Conservation (phyloP, 176 grass and related monocot genomes). For the Neostapfia colusana region DNA sequence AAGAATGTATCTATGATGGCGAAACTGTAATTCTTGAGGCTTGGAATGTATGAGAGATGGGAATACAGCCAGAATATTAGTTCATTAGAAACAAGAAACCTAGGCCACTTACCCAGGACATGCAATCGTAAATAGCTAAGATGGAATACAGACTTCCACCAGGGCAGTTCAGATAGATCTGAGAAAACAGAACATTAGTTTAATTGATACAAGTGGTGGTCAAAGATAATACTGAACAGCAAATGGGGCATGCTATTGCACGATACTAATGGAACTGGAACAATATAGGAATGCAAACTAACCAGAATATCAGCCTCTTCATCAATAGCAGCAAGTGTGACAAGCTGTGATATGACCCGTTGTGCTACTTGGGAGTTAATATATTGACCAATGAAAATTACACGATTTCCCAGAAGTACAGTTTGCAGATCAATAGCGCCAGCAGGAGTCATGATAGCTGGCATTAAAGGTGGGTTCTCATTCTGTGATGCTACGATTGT, state of each 20-base stretch:
- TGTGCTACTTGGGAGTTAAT: conserved; percentile 92
- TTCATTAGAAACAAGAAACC: conserved; percentile 9
- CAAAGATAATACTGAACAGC: conserved; percentile 14
- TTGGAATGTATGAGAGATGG: conserved; percentile 12
- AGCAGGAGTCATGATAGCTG: conserved; percentile 64
- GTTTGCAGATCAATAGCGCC: conserved; percentile 78
- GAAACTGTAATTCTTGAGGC: conserved; percentile 28
- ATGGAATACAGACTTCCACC: conserved; percentile 91
- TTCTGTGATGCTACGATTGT: conserved; percentile 53
- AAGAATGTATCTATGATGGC: background rate
- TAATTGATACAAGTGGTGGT: conserved; percentile 23
- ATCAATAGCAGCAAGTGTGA: conserved; percentile 81
- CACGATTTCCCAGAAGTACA: conserved; percentile 75
- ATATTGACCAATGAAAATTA: conserved; percentile 91
- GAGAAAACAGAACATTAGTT: conserved; percentile 35
- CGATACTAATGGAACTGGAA: conserved; percentile 11
- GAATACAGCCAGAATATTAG: background rate
- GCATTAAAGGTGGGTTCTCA: conserved; percentile 92
- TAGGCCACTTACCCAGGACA: conserved; percentile 77
- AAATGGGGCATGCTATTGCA: background rate
- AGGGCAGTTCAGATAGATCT: conserved; percentile 90
- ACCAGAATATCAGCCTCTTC: conserved; percentile 91
- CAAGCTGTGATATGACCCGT: conserved; percentile 88
- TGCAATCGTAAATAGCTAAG: conserved; percentile 95
- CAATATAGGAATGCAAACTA: conserved; percentile 35